Evolutionary conservation across 345 rosid species (phyloP).

Genomic region (Citrus australasica): DNA sequence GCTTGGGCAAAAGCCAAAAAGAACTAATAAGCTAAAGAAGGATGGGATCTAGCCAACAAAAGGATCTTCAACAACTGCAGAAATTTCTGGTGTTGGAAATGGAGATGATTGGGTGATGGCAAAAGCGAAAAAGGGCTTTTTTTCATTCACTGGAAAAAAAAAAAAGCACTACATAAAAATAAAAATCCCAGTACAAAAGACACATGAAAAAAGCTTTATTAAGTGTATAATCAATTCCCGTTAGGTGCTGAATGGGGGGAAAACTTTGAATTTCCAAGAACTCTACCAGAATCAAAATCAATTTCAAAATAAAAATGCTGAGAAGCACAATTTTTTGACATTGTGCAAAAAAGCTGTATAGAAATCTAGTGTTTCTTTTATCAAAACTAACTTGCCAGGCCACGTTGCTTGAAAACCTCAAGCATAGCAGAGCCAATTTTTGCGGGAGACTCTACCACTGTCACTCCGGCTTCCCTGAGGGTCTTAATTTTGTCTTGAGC

Average conservation of each 20-base stretch:
- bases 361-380: not conserved
- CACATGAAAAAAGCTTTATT: not conserved
- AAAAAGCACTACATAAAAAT: too few species aligned
- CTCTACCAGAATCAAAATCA: constrained; percentile 3
- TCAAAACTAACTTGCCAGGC: constrained; percentile 38
- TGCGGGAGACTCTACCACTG: constrained; percentile 93
- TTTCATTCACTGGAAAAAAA: too few species aligned
- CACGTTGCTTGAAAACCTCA: constrained; percentile 73
- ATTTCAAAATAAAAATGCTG: not conserved
- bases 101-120: not conserved
- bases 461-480: constrained; percentile 82
- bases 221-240: not conserved
- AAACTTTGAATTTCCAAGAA: not conserved
- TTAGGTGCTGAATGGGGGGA: not conserved
- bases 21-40: constrained; percentile 6
- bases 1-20: too few species aligned
- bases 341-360: not conserved
- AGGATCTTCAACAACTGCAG: constrained; percentile 11
- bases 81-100: not conserved
- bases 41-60: constrained; percentile 12
- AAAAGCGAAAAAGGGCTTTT: not conserved
- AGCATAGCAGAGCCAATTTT: constrained; percentile 81
- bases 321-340: not conserved
- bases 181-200: too few species aligned
- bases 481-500: constrained; percentile 92